Evolutionary conservation across 306 rosid species (phyloP), one percentile per base, ranked within the genome.

Genomic region (Calophaca sinica): DNA sequence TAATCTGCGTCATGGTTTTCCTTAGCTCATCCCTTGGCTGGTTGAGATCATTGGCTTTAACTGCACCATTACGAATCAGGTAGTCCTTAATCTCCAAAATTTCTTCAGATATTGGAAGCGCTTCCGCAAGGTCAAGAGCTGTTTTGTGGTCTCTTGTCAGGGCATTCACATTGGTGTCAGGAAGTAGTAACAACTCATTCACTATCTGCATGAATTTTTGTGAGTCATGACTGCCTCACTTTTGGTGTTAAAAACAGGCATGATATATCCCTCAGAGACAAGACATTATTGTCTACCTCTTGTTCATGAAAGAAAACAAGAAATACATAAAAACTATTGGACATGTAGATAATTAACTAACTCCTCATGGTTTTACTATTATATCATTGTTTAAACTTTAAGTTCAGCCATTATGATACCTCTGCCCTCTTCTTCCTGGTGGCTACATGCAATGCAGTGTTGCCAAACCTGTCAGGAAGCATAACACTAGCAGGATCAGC

Each of bases 361-460:
- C 11, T 33, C 44, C 9, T 49, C 13, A 6, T 52, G 52, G 57
- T 54, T 51, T 32, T 28, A 20, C 50, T 46, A 42, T 54, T 52
- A 12, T 38, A 35, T 32, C 41, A 51, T 29, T 13, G 68, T 49
- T 38, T 48, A 31, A 73, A 82, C 49, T 52, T 15, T 6, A 69
- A 20, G 26, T 20, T 20, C 26, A 20, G 67, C 7, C 7, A 35
- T 9, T 60, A 44, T 7, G 60, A 54, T 84, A 94, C 98, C 97
- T 94, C 90, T 70, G 59, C 82, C 79, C 94, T 81, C 80, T 89
- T 91, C 83, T 94, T 94, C 84, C 97, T 86, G n/a, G 96, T 87
- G 84, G 98, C 98, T 26, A 91, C 79, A 83, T 94, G 98, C 58
- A 94, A 86, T 41, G 97, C 94, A 2, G 92, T 84, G 20, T 94